phyloP scores from a whole-genome alignment of 139 green algal species.

The Spirogloea muscicola region DNA sequence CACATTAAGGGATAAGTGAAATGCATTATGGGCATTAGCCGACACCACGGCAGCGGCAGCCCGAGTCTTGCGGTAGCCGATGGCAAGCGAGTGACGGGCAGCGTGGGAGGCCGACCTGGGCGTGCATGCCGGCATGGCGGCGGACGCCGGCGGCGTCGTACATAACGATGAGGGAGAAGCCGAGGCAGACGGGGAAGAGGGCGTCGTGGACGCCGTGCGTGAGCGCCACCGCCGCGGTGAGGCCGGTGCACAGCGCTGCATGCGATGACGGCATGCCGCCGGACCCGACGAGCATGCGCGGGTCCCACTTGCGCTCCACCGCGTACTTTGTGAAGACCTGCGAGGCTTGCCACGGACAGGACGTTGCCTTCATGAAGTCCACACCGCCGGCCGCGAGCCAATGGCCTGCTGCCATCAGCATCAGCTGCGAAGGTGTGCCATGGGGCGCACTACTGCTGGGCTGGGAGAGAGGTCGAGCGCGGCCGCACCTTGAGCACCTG shows the following conservation, averaged over 20 bases:
- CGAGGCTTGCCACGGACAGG: too few species aligned
- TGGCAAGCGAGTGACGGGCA: too few species aligned
- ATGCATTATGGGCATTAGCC: constrained; percentile 9
- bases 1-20: background rate
- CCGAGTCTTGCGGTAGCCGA: too few species aligned
- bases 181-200: constrained; percentile 80
- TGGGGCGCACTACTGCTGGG: background rate
- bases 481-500: constrained; percentile 37
- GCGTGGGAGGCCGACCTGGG: constrained; percentile 69
- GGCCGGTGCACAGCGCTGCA: constrained; percentile 77
- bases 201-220: constrained; percentile 74
- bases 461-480: background rate
- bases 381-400: too few species aligned
- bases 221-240: constrained; percentile 85
- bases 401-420: too few species aligned
- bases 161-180: constrained; percentile 95
- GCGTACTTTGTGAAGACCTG: constrained; percentile 48
- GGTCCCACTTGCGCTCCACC: constrained; percentile 77
- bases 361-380: too few species aligned
- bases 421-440: too few species aligned
- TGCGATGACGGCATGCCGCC: constrained; percentile 98
- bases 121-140: constrained; percentile 87
- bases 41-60: constrained; percentile 1
- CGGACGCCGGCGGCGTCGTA: constrained; percentile 96
- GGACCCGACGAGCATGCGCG: constrained; percentile 72